Percentiles rank a stretch among this genome's conserved stretches.
Conservation (phyloP, 2,329 filamentous ascomycete genomes). For the Chaetomium olivaceum region DNA sequence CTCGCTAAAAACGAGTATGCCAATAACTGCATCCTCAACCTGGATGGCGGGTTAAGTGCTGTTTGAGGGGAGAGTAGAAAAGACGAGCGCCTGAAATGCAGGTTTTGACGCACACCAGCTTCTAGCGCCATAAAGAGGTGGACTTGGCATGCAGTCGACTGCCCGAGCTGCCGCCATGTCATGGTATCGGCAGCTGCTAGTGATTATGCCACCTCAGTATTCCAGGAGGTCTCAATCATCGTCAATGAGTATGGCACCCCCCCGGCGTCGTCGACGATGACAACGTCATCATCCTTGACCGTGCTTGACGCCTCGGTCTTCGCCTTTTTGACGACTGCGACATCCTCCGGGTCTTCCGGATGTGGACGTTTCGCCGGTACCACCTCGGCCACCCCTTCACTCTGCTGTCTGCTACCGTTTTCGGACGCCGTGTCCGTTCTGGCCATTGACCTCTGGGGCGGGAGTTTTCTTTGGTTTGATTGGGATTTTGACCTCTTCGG, state of each 20-base stretch:
- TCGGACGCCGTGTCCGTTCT: conserved; percentile 34
- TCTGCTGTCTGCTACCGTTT: conserved; percentile 46
- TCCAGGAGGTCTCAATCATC: conserved; percentile 50
- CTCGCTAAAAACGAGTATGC: conserved; percentile 77
- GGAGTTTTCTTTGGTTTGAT: conserved; percentile 52
- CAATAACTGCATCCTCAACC: conserved; percentile 82
- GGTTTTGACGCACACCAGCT: neutral
- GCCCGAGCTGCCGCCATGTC: neutral
- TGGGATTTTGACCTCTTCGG: conserved; percentile 52
- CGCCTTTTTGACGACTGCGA: conserved; percentile 49
- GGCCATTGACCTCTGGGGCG: conserved; percentile 43
- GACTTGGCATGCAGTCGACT: too few species aligned
- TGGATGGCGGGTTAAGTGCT: conserved; percentile 82
- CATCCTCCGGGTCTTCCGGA: conserved; percentile 45
- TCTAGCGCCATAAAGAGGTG: too few species aligned
- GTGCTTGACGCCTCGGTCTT: conserved; percentile 42
- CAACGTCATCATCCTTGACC: conserved; percentile 44
- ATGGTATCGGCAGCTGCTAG: neutral
- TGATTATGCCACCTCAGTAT: neutral
- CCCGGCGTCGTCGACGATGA: conserved; percentile 52
- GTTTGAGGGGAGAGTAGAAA: conserved; percentile 41
- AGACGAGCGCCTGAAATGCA: neutral
- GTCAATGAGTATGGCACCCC: conserved; percentile 67
- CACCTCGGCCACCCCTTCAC: conserved; percentile 40
- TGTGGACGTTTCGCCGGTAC: conserved; percentile 50